Percentiles rank a stretch among this genome's conserved stretches.
Conservation (phyloP, 768 basidiomycete species). For the Xerocomellus amylosporus region DNA sequence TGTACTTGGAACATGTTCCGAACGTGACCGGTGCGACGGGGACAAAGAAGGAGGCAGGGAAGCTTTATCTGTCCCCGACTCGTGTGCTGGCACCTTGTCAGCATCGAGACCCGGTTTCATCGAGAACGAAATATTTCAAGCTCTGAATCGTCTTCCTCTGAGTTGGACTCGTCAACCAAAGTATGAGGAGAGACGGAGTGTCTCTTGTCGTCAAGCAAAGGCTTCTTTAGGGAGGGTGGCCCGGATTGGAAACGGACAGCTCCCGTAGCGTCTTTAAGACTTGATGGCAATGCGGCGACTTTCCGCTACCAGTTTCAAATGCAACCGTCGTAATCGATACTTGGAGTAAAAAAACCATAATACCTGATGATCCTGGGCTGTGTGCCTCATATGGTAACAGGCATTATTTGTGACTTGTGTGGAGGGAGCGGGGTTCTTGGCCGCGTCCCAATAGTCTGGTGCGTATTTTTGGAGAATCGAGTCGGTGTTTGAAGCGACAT, state of each 20-base stretch:
- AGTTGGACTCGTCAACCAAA: too few relatives aligned
- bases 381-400: slow-evolving; percentile 95
- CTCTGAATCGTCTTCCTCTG: too few relatives aligned
- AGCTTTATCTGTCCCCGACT: too few relatives aligned
- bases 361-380: slow-evolving; percentile 87
- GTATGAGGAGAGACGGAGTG: too few relatives aligned
- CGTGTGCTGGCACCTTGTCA: too few relatives aligned
- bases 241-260: slow-evolving; percentile 79
- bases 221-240: slow-evolving; percentile 59
- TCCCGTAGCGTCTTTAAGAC: slow-evolving; percentile 88
- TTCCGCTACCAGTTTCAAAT: slow-evolving; percentile 83
- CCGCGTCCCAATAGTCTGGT: slow-evolving; percentile 75
- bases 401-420: slow-evolving; percentile 89
- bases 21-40: too few relatives aligned
- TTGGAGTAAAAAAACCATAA: neutral
- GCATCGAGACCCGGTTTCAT: too few relatives aligned
- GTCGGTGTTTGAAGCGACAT: slow-evolving; percentile 80
- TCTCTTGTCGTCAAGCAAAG: too few relatives aligned
- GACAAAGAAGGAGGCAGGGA: too few relatives aligned
- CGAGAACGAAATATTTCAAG: too few relatives aligned
- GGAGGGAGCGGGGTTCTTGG: too few relatives aligned
- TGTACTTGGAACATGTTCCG: too few relatives aligned
- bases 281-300: slow-evolving; percentile 85
- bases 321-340: neutral
- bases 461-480: slow-evolving; percentile 82